A percentile compares a stretch with the other conserved stretches of the same genome.
Conservation (phyloP, 1,284 basidiomycete species). For the Ganoderma sinense region DNA sequence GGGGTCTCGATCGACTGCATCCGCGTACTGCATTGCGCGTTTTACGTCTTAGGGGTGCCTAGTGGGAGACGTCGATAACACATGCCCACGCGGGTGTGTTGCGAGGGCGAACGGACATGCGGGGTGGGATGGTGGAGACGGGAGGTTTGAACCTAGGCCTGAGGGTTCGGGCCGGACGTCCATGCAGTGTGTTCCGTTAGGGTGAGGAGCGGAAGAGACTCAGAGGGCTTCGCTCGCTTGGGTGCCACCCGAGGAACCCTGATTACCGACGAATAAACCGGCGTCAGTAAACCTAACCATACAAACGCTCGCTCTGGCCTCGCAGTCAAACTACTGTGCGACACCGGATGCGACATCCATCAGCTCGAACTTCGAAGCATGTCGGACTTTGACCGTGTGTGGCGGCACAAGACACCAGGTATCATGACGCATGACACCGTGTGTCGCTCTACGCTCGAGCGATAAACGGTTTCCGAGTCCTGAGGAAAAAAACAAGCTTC, state of each 20-base stretch:
- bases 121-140: neutral
- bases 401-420: neutral
- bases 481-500: neutral
- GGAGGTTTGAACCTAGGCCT: neutral
- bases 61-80: neutral
- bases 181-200: neutral
- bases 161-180: neutral
- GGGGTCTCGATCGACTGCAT: neutral
- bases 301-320: neutral
- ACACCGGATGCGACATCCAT: neutral
- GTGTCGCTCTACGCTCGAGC: neutral
- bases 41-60: neutral
- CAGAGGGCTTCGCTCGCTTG: neutral
- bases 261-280: neutral
- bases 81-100: neutral
- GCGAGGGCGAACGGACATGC: neutral
- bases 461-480: neutral
- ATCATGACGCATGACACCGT: neutral
- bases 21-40: neutral
- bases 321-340: neutral
- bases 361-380: neutral
- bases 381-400: neutral
- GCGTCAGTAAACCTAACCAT: neutral
- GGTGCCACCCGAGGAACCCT: neutral
- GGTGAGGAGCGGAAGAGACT: neutral